Evolutionary conservation across 2,329 filamentous ascomycete species (phyloP), one percentile per base, ranked within the genome.

Genomic region (Penicillium sp.): DNA sequence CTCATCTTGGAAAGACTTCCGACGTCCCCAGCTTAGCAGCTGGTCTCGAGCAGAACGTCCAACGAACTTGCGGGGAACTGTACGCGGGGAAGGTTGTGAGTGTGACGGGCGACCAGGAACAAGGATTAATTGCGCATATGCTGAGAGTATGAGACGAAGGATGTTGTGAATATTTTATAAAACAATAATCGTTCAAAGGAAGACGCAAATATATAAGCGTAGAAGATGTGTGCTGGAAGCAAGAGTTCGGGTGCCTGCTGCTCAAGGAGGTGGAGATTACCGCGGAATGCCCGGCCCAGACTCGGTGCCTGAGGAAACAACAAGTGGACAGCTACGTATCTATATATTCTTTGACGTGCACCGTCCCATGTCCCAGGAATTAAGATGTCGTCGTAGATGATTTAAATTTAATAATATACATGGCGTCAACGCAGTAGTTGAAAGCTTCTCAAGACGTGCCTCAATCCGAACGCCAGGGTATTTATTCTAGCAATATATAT

Each of bases 31-130:
- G n/a, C 6, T 40, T n/a, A 3, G 7, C n/a, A 40, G 16, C 16
- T 40, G n/a, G 43, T 30, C 35, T 54, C 28, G 23, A 24, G 42
- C 35, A 26, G 26, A 24, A 28, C 5, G 38, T 18, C 33, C 26
- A 52, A n/a, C 38, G 14, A 26, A 20, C 26, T 30, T 53, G 51
- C 28, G 51, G 51, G 43, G 51, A 53, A 53, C 40, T 23, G 33
- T 21, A 18, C 51, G 51, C 42, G 16, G 51, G 51, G 21, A 38
- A 53, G 28, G 28, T 18, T 5, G 18, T 8, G 20, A 21, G 6
- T 5, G 16, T 40, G 2, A 9, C 16, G 12, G 35, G n/a, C 35
- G 14, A n/a, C 16, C n/a, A 18, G n/a, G 30, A 35, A 35, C 24
- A 30, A 40, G 24, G 9, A 18, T 7, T n/a, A 30, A 26, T 47